Evolutionary conservation across 73 alveolate species (phyloP).

Genomic region (Uronychia setigera): DNA sequence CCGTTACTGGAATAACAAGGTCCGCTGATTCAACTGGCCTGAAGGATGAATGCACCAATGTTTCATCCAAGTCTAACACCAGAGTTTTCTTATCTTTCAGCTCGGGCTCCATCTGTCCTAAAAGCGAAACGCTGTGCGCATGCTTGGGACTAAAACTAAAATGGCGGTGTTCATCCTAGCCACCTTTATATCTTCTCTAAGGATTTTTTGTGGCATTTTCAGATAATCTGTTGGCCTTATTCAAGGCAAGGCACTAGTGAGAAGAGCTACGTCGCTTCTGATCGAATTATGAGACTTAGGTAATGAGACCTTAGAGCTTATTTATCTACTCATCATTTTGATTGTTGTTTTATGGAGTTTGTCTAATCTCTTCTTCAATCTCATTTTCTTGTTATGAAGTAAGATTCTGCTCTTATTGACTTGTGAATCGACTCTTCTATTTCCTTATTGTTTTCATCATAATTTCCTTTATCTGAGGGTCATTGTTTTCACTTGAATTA

Average conservation of each 20-base stretch:
- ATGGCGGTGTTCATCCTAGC: no score
- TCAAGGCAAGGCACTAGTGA: neutral
- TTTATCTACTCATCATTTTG: no score
- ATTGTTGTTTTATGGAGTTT: no score
- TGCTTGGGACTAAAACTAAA: neutral
- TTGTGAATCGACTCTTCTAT: no score
- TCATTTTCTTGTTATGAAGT: no score
- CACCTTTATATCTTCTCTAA: no score
- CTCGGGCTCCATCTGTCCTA: slow-evolving; percentile 28
- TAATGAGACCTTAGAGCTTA: neutral
- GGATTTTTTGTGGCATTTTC: no score
- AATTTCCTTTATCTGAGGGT: neutral
- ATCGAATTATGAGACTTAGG: neutral
- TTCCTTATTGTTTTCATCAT: neutral
- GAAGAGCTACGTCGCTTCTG: neutral
- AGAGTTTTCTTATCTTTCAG: slow-evolving; percentile 57
- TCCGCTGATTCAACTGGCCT: slow-evolving; percentile 69
- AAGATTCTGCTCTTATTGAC: no score
- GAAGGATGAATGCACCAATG: slow-evolving; percentile 65
- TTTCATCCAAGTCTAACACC: slow-evolving; percentile 72
- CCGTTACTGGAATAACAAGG: slow-evolving; percentile 47
- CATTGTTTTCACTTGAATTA: slow-evolving; percentile 1
- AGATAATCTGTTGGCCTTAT: neutral
- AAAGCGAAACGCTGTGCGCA: neutral
- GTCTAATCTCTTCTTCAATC: no score